phyloP scores from a whole-genome alignment of 2,329 filamentous ascomycete species.

The Orbilia brochopaga region DNA sequence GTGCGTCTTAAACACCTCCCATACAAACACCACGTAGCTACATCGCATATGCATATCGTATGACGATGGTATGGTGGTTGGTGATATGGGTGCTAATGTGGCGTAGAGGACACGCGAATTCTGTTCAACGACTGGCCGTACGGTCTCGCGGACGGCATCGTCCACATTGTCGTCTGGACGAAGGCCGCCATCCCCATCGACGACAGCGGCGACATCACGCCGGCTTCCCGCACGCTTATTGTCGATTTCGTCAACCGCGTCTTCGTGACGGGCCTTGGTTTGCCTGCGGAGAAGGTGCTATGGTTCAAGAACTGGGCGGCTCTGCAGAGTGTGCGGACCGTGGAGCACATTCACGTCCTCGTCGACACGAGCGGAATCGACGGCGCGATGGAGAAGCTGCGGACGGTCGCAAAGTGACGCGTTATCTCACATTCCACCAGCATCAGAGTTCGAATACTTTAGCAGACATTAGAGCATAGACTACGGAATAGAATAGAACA shows the following conservation, averaged over 20 bases:
- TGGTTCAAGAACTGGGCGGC: conserved; percentile 95
- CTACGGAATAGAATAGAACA: neutral
- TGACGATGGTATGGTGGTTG: neutral
- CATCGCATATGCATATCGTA: neutral
- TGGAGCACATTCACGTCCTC: conserved; percentile 91
- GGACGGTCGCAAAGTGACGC: conserved; percentile 64
- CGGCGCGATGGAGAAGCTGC: conserved; percentile 63
- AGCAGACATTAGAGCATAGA: neutral
- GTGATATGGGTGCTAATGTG: no score
- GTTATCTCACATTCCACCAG: no score
- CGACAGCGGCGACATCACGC: conserved; percentile 69
- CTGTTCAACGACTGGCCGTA: conserved; percentile 95
- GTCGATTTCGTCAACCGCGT: conserved; percentile 71
- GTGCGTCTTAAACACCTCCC: conserved; percentile 56
- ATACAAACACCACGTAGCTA: neutral
- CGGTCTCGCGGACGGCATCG: conserved; percentile 66
- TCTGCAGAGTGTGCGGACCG: conserved; percentile 81
- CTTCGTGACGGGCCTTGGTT: conserved; percentile 66
- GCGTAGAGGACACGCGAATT: conserved; percentile 65
- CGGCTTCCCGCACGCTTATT: conserved; percentile 68
- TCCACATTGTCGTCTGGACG: conserved; percentile 90
- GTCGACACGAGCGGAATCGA: conserved; percentile 58
- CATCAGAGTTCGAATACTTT: no score
- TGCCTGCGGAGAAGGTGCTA: conserved; percentile 64
- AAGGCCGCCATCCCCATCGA: conserved; percentile 82